Percentiles rank a stretch among this genome's conserved stretches.
Evolutionary conservation across 208 protist species (phyloP).

Genomic region (Crithidia expoeki): DNA sequence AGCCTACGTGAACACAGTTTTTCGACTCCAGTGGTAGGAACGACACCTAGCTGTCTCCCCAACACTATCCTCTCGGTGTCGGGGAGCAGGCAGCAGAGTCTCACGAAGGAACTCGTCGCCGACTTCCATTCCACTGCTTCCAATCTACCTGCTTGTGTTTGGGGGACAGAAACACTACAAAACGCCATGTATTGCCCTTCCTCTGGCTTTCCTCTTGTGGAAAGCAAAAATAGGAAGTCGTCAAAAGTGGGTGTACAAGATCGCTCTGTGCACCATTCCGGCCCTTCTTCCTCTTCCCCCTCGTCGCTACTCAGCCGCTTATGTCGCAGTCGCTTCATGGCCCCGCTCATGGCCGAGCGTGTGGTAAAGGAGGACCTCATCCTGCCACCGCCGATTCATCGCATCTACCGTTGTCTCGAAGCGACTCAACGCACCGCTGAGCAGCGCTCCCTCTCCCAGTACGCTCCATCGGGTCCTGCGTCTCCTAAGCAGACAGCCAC

Average conservation of each 20-base stretch:
- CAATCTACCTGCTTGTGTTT: neutral
- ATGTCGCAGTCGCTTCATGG: slow-evolving; percentile 19
- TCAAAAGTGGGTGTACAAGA: too few relatives aligned
- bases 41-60: neutral
- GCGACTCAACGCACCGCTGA: neutral
- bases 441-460: neutral
- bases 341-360: slow-evolving; percentile 15
- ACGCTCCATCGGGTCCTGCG: too few relatives aligned
- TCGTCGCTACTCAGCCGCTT: slow-evolving; percentile 15
- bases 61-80: neutral
- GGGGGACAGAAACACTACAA: too few relatives aligned
- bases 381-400: slow-evolving; percentile 26
- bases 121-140: neutral
- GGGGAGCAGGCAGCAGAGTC: slow-evolving; percentile 8
- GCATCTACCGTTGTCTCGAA: slow-evolving; percentile 9
- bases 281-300: neutral
- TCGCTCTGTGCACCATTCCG: neutral
- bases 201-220: too few relatives aligned
- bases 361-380: slow-evolving; percentile 9
- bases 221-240: too few relatives aligned
- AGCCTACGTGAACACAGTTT: too few relatives aligned
- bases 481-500: too few relatives aligned
- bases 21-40: too few relatives aligned
- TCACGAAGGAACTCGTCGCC: neutral
- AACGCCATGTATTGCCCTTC: too few relatives aligned